Conservation (phyloP, 805 yeast genomes). For the Vanderwaltozyma yarrowii region DNA sequence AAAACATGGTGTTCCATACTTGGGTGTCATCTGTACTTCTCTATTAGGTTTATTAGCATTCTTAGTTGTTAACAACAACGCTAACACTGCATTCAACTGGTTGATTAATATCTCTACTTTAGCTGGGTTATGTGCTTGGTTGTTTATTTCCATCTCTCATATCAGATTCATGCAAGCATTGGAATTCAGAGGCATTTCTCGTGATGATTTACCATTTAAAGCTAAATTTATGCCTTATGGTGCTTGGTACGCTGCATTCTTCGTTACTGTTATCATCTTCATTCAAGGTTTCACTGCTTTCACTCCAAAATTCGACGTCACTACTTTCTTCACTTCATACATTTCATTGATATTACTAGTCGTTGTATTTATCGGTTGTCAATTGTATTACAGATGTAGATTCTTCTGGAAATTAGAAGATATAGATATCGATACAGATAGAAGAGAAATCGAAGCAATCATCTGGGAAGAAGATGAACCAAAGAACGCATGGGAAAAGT, state of each 20-base stretch:
- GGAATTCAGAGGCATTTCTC: slow-evolving; percentile 46
- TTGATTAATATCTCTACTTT: slow-evolving; percentile 55
- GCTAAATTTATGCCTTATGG: slow-evolving; percentile 54
- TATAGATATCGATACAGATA: slow-evolving; percentile 55
- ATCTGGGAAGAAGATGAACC: slow-evolving; percentile 46
- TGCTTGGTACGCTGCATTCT: slow-evolving; percentile 49
- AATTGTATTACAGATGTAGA: slow-evolving; percentile 37
- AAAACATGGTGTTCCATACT: slow-evolving; percentile 48
- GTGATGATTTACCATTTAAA: slow-evolving; percentile 59
- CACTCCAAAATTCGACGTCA: slow-evolving; percentile 40
- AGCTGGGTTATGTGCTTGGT: slow-evolving; percentile 62
- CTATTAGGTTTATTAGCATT: slow-evolving; percentile 50
- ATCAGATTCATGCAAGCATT: slow-evolving; percentile 54
- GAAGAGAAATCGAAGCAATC: slow-evolving; percentile 47
- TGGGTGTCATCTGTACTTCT: slow-evolving; percentile 45
- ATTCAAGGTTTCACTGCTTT: slow-evolving; percentile 63
- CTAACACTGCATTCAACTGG: slow-evolving; percentile 53
- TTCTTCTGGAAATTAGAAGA: slow-evolving; percentile 41
- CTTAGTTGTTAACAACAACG: slow-evolving; percentile 40
- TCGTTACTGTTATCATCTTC: slow-evolving; percentile 46
- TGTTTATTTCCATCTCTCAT: slow-evolving; percentile 48
- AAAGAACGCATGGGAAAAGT: slow-evolving; percentile 42
- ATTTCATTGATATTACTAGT: slow-evolving; percentile 49
- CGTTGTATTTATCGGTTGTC: slow-evolving; percentile 43
- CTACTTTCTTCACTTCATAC: slow-evolving; percentile 54